A percentile compares a stretch with the other conserved stretches of the same genome.
These are phyloP conservation scores for Epichloe aotearoae DNA, from an alignment of 2,329 filamentous ascomycete species.

Conservation along the genomic window DNA sequence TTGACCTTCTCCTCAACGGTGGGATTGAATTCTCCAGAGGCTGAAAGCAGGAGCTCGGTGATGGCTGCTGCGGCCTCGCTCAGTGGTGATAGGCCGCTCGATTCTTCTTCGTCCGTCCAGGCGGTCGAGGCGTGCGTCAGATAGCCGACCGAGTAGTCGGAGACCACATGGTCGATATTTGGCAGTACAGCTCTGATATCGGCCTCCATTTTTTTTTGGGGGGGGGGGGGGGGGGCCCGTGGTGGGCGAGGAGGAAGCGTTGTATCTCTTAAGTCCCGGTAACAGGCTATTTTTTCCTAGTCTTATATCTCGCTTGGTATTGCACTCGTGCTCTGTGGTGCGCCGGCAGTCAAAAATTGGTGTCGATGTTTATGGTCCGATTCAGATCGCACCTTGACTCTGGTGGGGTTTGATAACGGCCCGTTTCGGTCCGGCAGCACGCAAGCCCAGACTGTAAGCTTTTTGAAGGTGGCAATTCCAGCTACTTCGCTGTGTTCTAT, in stretches of 20 bases:
- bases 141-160: constrained; percentile 89
- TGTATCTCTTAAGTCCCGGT: neutral
- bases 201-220: constrained; percentile 63
- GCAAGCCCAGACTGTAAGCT: neutral
- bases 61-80: constrained; percentile 73
- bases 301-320: too few species aligned
- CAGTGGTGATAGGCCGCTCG: constrained; percentile 58
- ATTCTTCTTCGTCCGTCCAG: constrained; percentile 62
- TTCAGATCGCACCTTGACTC: neutral
- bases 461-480: too few species aligned
- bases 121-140: constrained; percentile 82
- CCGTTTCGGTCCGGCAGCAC: neutral
- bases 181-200: constrained; percentile 77
- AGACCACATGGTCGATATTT: constrained; percentile 76
- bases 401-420: neutral
- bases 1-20: constrained; percentile 67
- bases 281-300: too few species aligned
- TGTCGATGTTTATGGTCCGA: neutral
- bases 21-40: constrained; percentile 67
- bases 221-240: too few species aligned
- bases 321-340: neutral
- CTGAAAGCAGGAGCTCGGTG: constrained; percentile 80
- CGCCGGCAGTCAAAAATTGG: too few species aligned
- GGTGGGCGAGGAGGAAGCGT: neutral
- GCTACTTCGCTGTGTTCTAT: too few species aligned